Conservation (phyloP, 495 filamentous ascomycete species). For the Arthonia radiata region DNA sequence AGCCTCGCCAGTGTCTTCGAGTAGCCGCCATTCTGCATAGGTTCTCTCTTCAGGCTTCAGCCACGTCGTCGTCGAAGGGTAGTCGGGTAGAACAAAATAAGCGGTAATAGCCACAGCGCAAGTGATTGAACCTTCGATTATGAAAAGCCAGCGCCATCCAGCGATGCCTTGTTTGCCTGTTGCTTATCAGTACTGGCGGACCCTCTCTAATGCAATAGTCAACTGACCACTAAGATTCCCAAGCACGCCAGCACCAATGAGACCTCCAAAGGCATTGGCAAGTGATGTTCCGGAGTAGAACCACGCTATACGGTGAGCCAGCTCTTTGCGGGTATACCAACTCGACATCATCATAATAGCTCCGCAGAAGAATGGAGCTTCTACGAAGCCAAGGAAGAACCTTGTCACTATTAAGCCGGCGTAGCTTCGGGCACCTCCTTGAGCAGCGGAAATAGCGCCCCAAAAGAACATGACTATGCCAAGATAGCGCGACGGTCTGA, state of each 20-base stretch:
- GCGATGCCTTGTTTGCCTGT: conserved; percentile 2
- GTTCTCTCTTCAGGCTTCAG: not conserved
- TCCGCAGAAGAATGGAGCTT: conserved; percentile 18
- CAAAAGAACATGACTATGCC: too few relatives aligned
- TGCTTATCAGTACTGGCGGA: too few relatives aligned
- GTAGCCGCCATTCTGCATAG: conserved; percentile 1
- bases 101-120: conserved; percentile 15
- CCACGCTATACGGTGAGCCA: conserved; percentile 26
- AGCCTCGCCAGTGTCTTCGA: conserved; percentile 14
- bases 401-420: conserved; percentile 37
- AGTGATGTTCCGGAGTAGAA: conserved; percentile 37
- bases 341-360: conserved; percentile 25
- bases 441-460: too few relatives aligned
- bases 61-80: not conserved
- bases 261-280: conserved; percentile 36
- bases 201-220: too few relatives aligned
- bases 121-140: conserved; percentile 18
- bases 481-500: conserved; percentile 34
- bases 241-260: conserved; percentile 33
- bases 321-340: conserved; percentile 30
- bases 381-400: conserved; percentile 46
- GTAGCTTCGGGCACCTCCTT: conserved; percentile 27
- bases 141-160: conserved; percentile 12
- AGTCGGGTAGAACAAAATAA: conserved; percentile 1
- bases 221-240: conserved; percentile 11